phyloP scores from a whole-genome alignment of 495 filamentous ascomycete species.

The Aspergillus asperescens region DNA sequence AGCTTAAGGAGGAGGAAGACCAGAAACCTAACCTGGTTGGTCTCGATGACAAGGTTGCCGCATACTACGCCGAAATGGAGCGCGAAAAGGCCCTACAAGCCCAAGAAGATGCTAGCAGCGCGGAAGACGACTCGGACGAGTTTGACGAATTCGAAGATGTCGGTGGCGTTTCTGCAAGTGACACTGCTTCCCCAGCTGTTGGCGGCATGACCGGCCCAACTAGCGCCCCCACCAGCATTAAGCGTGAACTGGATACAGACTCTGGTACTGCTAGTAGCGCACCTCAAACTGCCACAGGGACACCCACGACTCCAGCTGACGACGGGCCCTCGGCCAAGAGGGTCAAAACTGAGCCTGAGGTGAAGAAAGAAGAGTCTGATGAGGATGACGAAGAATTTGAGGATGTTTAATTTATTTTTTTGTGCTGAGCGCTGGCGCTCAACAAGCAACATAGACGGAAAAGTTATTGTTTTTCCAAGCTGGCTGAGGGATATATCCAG shows the following conservation, averaged over 20 bases:
- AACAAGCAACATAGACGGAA: background rate
- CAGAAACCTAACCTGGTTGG: slow-evolving; percentile 44
- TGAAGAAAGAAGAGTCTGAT: slow-evolving; percentile 43
- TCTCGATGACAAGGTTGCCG: slow-evolving; percentile 47
- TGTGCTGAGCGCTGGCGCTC: slow-evolving; percentile 18
- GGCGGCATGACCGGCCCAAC: slow-evolving; percentile 23
- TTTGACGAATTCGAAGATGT: slow-evolving; percentile 50
- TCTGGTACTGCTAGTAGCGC: slow-evolving; percentile 41
- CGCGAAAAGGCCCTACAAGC: slow-evolving; percentile 45
- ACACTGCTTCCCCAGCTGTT: slow-evolving; percentile 33
- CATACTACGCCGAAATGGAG: slow-evolving; percentile 50
- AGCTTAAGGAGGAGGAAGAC: slow-evolving; percentile 50
- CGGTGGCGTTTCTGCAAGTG: slow-evolving; percentile 37
- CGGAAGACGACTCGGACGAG: slow-evolving; percentile 45
- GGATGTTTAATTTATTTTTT: slow-evolving; percentile 32
- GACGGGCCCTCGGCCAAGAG: slow-evolving; percentile 42
- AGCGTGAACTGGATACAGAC: slow-evolving; percentile 38
- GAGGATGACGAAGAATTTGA: slow-evolving; percentile 53
- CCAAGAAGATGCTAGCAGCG: slow-evolving; percentile 41
- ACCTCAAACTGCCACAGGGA: slow-evolving; percentile 39
- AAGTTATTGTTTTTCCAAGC: background rate
- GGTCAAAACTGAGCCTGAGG: slow-evolving; percentile 34
- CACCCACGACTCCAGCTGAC: slow-evolving; percentile 37
- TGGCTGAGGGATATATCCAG: too few species aligned
- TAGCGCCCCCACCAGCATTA: slow-evolving; percentile 32